These are phyloP conservation scores for Metschnikowia drakensbergensis DNA, from an alignment of 805 yeast species.

Conservation along the genomic window DNA sequence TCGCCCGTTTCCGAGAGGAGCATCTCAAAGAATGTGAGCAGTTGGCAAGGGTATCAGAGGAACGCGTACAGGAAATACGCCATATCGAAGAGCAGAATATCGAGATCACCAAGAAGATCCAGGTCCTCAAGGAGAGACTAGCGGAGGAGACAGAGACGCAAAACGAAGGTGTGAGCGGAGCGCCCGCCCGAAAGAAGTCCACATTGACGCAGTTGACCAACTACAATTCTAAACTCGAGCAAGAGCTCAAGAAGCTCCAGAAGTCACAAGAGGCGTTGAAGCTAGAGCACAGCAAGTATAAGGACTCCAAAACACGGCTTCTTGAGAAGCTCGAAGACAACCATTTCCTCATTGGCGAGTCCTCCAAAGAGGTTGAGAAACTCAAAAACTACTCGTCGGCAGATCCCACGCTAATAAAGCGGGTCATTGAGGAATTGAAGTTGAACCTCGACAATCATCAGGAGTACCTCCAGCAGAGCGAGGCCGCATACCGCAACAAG, in stretches of 20 bases:
- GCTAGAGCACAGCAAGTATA: conserved; percentile 59
- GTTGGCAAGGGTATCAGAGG: conserved; percentile 52
- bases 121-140: conserved; percentile 14
- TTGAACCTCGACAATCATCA: conserved; percentile 39
- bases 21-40: conserved; percentile 67
- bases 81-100: conserved; percentile 25
- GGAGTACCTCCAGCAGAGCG: conserved; percentile 24
- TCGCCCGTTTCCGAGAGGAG: conserved; percentile 79
- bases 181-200: conserved; percentile 27
- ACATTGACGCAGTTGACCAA: conserved; percentile 37
- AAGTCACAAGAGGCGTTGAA: conserved; percentile 59
- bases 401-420: conserved; percentile 52
- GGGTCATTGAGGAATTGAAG: conserved; percentile 51
- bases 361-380: conserved; percentile 55
- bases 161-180: conserved; percentile 22
- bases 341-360: conserved; percentile 52
- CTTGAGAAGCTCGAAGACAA: conserved; percentile 59
- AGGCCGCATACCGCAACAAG: conserved; percentile 47
- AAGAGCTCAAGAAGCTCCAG: conserved; percentile 57
- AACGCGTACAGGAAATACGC: conserved; percentile 39
- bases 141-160: conserved; percentile 37
- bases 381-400: conserved; percentile 57
- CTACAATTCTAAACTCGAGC: conserved; percentile 55
- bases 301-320: conserved; percentile 55
- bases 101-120: conserved; percentile 11